A percentile compares a stretch with the other conserved stretches of the same genome.
Evolutionary conservation across 345 rosid genomes (phyloP).

Genomic region (Atalantia buxifolia): DNA sequence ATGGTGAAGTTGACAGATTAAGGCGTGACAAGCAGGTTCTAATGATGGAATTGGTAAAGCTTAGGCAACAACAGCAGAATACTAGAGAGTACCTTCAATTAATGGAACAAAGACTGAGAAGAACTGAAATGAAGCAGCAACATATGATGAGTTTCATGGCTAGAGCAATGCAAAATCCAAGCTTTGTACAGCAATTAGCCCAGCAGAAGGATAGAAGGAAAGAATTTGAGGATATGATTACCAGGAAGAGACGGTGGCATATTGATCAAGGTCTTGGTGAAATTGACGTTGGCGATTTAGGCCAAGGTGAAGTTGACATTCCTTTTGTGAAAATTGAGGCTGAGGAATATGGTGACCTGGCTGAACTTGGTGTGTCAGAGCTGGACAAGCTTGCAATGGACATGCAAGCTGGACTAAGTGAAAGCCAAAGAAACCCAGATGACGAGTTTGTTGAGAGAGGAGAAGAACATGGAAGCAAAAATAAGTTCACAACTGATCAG

Average conservation of each 20-base stretch:
- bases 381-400: conserved; percentile 46
- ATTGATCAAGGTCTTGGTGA: conserved; percentile 39
- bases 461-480: conserved; percentile 21
- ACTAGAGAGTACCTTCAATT: conserved; percentile 43
- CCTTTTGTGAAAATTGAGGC: conserved; percentile 40
- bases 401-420: conserved; percentile 38
- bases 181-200: conserved; percentile 50
- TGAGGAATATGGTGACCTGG: conserved; percentile 34
- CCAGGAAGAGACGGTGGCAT: conserved; percentile 49
- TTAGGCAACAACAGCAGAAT: conserved; percentile 61
- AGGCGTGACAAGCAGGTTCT: conserved; percentile 61
- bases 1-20: conserved; percentile 53
- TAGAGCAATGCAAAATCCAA: conserved; percentile 63
- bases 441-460: conserved; percentile 18
- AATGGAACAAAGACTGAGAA: conserved; percentile 54
- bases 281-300: conserved; percentile 25
- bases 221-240: conserved; percentile 54
- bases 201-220: conserved; percentile 46
- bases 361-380: conserved; percentile 41
- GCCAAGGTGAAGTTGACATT: conserved; percentile 14
- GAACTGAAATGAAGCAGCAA: conserved; percentile 57
- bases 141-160: conserved; percentile 77
- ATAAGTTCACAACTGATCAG: conserved; percentile 23
- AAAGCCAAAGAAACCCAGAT: conserved; percentile 19
- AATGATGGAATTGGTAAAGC: conserved; percentile 58